phyloP scores from a whole-genome alignment of 78 protist genomes.

The Polysphondylium violaceum region DNA sequence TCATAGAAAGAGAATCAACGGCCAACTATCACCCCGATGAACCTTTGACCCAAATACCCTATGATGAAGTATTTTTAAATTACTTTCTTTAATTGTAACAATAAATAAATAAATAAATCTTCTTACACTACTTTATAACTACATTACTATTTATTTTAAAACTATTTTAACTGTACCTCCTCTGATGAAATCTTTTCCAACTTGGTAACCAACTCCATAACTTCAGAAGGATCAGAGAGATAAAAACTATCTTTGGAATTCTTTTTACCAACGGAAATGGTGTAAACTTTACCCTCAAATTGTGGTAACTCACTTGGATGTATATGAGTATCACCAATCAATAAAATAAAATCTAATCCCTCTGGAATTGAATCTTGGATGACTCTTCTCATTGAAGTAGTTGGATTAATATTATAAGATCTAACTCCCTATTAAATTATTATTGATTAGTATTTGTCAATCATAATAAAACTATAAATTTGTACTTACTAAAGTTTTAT shows the following conservation, averaged over 20 bases:
- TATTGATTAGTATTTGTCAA: not conserved
- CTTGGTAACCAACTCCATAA: constrained; percentile 4
- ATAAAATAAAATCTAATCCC: constrained; percentile 51
- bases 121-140: too few relatives aligned
- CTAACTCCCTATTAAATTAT: constrained; percentile 49
- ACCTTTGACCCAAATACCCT: too few relatives aligned
- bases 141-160: not conserved
- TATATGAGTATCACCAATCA: constrained; percentile 72
- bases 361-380: constrained; percentile 43
- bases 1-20: not conserved
- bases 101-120: not conserved
- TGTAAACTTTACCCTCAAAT: constrained; percentile 38
- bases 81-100: not conserved
- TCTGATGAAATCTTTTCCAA: constrained; percentile 29
- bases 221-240: constrained; percentile 38
- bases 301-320: constrained; percentile 74
- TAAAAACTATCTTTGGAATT: constrained; percentile 37
- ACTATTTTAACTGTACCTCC: not conserved
- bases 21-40: too few relatives aligned
- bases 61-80: too few relatives aligned
- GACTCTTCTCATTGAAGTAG: constrained; percentile 49
- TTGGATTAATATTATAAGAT: constrained; percentile 67
- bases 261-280: constrained; percentile 65
- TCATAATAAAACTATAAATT: not conserved
- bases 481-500: constrained; percentile 47